Conservation (phyloP, 495 filamentous ascomycete genomes). For the Hypoxylon intermedium region DNA sequence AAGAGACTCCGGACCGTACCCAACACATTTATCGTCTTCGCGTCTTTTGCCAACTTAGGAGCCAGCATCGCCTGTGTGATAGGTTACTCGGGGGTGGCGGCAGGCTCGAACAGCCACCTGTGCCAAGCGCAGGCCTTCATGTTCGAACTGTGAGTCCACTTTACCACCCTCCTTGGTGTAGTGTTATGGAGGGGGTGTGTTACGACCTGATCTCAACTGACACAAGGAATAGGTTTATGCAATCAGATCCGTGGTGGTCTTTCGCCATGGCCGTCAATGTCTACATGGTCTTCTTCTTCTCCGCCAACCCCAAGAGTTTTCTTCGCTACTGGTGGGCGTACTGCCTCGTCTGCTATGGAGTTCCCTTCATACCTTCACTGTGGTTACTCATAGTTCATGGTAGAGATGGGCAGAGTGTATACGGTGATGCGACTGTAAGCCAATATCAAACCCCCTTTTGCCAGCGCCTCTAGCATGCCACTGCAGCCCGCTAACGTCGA, state of each 20-base stretch:
- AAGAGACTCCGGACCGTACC: conserved; percentile 73
- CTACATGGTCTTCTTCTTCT: conserved; percentile 81
- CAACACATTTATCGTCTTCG: conserved; percentile 83
- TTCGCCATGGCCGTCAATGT: conserved; percentile 88
- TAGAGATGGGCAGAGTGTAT: conserved; percentile 59
- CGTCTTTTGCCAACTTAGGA: conserved; percentile 80
- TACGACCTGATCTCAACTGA: conserved; percentile 21
- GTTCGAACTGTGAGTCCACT: conserved; percentile 62
- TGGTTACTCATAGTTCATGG: conserved; percentile 67
- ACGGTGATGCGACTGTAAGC: conserved; percentile 72
- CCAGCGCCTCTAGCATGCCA: not conserved
- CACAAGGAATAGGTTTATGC: conserved; percentile 59
- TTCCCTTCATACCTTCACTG: conserved; percentile 74
- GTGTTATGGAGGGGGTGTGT: too few species aligned
- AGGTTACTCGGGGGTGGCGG: conserved; percentile 59
- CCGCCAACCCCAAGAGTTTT: conserved; percentile 69
- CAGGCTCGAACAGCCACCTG: conserved; percentile 60
- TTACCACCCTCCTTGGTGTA: too few species aligned
- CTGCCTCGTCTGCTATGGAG: conserved; percentile 72
- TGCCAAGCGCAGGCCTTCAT: conserved; percentile 82
- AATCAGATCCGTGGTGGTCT: conserved; percentile 65
- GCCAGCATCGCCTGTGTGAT: conserved; percentile 80
- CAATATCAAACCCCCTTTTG: not conserved
- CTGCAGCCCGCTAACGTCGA: not conserved
- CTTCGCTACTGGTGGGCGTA: conserved; percentile 74